phyloP scores from a whole-genome alignment of 306 rosid genomes.

The Cicer cuneatum region DNA sequence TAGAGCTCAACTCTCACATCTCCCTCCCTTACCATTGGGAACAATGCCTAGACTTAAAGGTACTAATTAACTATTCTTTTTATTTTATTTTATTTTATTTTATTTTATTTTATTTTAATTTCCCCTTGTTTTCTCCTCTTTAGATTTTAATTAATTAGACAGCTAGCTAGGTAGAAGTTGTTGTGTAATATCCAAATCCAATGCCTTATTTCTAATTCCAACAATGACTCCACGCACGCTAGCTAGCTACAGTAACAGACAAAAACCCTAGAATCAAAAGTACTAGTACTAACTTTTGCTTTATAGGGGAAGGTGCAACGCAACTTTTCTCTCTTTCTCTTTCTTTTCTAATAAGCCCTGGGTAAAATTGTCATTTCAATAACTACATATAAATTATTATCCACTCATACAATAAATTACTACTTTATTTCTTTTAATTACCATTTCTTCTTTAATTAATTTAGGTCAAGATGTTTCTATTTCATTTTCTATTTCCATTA shows the following conservation, averaged over 20 bases:
- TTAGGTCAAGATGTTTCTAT: no score
- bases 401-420: no score
- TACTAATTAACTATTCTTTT: background rate
- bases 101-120: no score
- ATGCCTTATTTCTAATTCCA: conserved; percentile 16
- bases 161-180: background rate
- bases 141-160: background rate
- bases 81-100: no score
- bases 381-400: no score
- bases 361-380: no score
- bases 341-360: no score
- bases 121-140: background rate
- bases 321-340: conserved; percentile 23
- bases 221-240: conserved; percentile 6
- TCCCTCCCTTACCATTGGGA: conserved; percentile 97
- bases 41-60: conserved; percentile 97
- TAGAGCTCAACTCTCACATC: conserved; percentile 89
- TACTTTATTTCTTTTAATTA: no score
- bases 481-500: no score
- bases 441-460: no score
- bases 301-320: conserved; percentile 29
- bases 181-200: background rate
- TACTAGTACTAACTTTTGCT: background rate
- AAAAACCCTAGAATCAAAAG: conserved; percentile 32
- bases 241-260: conserved; percentile 14